Conservation (phyloP, 2,329 filamentous ascomycete genomes). For the Fusarium vanettenii region DNA sequence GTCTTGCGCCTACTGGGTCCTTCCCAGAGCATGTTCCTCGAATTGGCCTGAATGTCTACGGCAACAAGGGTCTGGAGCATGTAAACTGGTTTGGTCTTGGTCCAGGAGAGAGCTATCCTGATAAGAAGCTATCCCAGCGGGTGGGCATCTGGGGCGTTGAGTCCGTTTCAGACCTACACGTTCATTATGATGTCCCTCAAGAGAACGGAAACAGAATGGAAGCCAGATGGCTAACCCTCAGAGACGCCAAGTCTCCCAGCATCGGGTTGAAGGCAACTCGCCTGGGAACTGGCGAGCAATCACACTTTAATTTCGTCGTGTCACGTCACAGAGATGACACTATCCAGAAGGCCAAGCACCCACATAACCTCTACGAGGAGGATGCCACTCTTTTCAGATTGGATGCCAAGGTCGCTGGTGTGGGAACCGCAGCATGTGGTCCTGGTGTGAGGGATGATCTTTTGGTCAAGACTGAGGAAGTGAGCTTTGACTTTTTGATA, state of each 20-base stretch:
- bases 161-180: slow-evolving; percentile 62
- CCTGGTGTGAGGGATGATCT: slow-evolving; percentile 59
- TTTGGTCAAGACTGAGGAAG: slow-evolving; percentile 54
- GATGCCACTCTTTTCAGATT: slow-evolving; percentile 57
- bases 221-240: slow-evolving; percentile 65
- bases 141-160: slow-evolving; percentile 60
- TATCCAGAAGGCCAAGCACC: slow-evolving; percentile 70
- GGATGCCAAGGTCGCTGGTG: slow-evolving; percentile 60
- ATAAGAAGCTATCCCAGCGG: slow-evolving; percentile 68
- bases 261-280: slow-evolving; percentile 37
- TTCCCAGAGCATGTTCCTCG: slow-evolving; percentile 68
- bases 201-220: slow-evolving; percentile 74
- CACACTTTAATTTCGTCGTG: slow-evolving; percentile 64
- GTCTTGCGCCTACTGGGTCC: slow-evolving; percentile 59
- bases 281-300: slow-evolving; percentile 13
- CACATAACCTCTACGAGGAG: slow-evolving; percentile 68
- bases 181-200: slow-evolving; percentile 74
- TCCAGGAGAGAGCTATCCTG: slow-evolving; percentile 72
- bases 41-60: slow-evolving; percentile 68
- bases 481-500: slow-evolving; percentile 56
- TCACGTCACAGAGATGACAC: slow-evolving; percentile 63
- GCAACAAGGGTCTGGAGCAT: slow-evolving; percentile 58
- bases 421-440: slow-evolving; percentile 62
- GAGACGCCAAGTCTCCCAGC: slow-evolving; percentile 22
- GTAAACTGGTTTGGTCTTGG: slow-evolving; percentile 72